A percentile compares a stretch with the other conserved stretches of the same genome.
Evolutionary conservation across 352 stramenopile species (phyloP).

Genomic region (Phytophthora agathidicida): DNA sequence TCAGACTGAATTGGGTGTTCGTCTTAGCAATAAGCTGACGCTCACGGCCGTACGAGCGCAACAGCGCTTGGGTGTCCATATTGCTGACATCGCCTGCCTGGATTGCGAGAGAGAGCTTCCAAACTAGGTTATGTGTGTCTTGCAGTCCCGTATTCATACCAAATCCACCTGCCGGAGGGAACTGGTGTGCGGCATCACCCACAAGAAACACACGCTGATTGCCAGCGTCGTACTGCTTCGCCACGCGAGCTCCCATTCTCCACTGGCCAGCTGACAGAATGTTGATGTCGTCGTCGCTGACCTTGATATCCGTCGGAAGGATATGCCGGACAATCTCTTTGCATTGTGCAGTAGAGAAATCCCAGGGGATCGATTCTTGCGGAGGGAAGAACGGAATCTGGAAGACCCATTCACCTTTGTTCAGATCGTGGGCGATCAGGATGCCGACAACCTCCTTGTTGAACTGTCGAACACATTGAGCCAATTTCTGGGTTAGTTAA

Average conservation of each 20-base stretch:
- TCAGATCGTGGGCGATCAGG: slow-evolving; percentile 93
- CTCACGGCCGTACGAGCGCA: slow-evolving; percentile 86
- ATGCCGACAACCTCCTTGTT: slow-evolving; percentile 89
- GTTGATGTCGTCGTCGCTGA: slow-evolving; percentile 57
- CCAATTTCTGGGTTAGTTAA: slow-evolving; percentile 2
- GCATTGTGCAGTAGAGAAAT: slow-evolving; percentile 70
- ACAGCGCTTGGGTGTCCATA: slow-evolving; percentile 35
- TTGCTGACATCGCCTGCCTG: slow-evolving; percentile 18
- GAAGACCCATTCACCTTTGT: slow-evolving; percentile 90
- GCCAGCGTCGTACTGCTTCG: slow-evolving; percentile 77
- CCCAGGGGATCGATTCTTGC: slow-evolving; percentile 65
- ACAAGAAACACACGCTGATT: slow-evolving; percentile 85
- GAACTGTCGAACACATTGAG: slow-evolving; percentile 46
- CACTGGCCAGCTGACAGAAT: slow-evolving; percentile 91
- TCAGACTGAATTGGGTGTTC: slow-evolving; percentile 84
- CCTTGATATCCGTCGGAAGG: slow-evolving; percentile 31
- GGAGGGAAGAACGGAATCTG: slow-evolving; percentile 94
- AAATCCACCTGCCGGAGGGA: slow-evolving; percentile 92
- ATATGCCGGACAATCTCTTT: slow-evolving; percentile 58
- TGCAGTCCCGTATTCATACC: slow-evolving; percentile 94
- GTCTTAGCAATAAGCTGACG: slow-evolving; percentile 73
- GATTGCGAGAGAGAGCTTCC: slow-evolving; percentile 87
- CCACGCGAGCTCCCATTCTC: slow-evolving; percentile 94
- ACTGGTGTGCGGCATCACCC: slow-evolving; percentile 92
- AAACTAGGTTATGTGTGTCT: slow-evolving; percentile 92